These are phyloP conservation scores for Globisporangium spinosum DNA, from an alignment of 352 stramenopile species.

Conservation along the genomic window DNA sequence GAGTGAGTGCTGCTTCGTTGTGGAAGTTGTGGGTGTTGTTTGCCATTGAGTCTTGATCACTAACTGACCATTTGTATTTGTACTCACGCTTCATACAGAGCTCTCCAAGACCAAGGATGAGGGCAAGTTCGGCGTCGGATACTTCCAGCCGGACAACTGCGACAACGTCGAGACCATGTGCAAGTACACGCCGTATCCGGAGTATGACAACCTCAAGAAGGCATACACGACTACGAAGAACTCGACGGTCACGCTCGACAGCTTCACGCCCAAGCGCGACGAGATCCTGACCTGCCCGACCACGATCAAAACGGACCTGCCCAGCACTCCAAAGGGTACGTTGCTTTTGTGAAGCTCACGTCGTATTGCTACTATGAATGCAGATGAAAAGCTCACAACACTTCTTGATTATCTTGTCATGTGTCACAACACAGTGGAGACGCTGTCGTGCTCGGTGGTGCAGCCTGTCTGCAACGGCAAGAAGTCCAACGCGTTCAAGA, in stretches of 20 bases:
- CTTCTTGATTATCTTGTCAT: neutral
- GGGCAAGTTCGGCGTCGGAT: conserved; percentile 70
- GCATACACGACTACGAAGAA: conserved; percentile 66
- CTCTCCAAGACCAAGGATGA: conserved; percentile 32
- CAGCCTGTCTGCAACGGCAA: conserved; percentile 59
- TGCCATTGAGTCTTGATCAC: neutral
- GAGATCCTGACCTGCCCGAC: conserved; percentile 41
- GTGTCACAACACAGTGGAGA: conserved; percentile 26
- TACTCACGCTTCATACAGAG: conserved; percentile 5
- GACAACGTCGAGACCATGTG: conserved; percentile 56
- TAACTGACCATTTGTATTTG: neutral
- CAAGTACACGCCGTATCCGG: conserved; percentile 62
- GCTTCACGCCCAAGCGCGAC: conserved; percentile 33
- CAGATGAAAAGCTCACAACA: neutral
- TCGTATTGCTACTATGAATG: neutral
- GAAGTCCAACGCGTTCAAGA: conserved; percentile 54
- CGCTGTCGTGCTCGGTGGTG: conserved; percentile 40
- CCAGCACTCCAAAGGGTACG: conserved; percentile 32
- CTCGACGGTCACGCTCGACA: conserved; percentile 43
- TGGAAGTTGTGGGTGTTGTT: neutral
- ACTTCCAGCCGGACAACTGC: conserved; percentile 65
- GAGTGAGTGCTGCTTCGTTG: conserved; percentile 12
- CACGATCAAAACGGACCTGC: conserved; percentile 28
- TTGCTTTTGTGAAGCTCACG: neutral
- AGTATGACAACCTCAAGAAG: conserved; percentile 68